Percentiles rank a stretch among this genome's conserved stretches.
phyloP scores from a whole-genome alignment of 2,329 filamentous ascomycete species.

The Daldinia sp. region DNA sequence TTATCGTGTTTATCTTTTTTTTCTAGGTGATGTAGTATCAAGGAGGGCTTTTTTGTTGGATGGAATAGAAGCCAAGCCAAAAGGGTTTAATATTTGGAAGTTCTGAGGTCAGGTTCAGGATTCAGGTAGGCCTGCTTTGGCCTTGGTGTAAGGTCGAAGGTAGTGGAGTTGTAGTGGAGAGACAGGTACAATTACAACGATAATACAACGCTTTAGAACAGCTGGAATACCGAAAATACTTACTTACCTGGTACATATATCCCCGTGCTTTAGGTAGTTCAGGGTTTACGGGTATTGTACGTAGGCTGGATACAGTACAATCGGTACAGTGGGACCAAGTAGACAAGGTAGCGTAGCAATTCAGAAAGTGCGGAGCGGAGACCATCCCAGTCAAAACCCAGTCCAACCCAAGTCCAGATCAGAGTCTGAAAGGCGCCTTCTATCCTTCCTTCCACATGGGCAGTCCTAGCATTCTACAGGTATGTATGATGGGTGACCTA shows the following conservation, averaged over 20 bases:
- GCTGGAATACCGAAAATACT: neutral
- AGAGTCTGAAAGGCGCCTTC: constrained; percentile 23
- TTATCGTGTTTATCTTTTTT: constrained; percentile 20
- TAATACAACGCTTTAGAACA: neutral
- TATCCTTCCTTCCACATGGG: neutral
- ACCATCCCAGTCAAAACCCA: constrained; percentile 29
- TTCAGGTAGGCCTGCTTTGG: constrained; percentile 30
- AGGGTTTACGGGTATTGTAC: no score
- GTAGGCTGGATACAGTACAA: neutral
- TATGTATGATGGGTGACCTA: constrained; percentile 20
- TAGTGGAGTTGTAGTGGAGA: constrained; percentile 16
- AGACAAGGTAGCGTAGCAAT: constrained; percentile 28
- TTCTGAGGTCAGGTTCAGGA: constrained; percentile 34
- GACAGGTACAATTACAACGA: constrained; percentile 10
- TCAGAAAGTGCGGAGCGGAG: constrained; percentile 27
- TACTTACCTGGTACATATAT: neutral
- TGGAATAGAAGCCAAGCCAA: constrained; percentile 34
- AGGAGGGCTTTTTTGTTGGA: constrained; percentile 34
- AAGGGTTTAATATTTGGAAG: constrained; percentile 36
- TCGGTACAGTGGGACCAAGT: constrained; percentile 20
- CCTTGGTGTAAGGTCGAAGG: constrained; percentile 32
- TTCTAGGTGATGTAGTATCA: constrained; percentile 34
- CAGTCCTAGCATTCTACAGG: neutral
- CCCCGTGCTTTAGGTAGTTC: no score
- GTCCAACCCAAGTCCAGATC: constrained; percentile 23